A percentile compares a stretch with the other conserved stretches of the same genome.
Conservation (phyloP, 2,329 filamentous ascomycete genomes). For the Aspergillus fumigatus region DNA sequence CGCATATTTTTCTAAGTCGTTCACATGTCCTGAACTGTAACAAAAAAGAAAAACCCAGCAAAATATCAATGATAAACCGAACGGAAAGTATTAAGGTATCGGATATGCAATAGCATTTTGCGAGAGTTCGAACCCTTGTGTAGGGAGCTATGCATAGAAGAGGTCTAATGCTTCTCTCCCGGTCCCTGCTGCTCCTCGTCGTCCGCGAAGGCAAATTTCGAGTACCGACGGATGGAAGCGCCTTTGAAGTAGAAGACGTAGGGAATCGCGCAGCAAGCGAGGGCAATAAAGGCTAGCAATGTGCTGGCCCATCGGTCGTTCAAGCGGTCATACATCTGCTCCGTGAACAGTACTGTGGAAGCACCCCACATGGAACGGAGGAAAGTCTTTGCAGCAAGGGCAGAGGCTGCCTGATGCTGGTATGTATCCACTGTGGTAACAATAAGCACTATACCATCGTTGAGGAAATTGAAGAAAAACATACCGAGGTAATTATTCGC, state of each 20-base stretch:
- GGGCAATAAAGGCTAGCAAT: conserved; percentile 66
- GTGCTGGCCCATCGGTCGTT: conserved; percentile 72
- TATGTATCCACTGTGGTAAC: conserved; percentile 54
- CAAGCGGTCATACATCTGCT: conserved; percentile 71
- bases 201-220: conserved; percentile 66
- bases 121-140: not conserved
- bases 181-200: conserved; percentile 44
- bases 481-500: conserved; percentile 65
- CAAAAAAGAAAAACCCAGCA: not conserved
- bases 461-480: conserved; percentile 1
- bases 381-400: conserved; percentile 76
- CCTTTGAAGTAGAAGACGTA: conserved; percentile 79
- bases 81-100: not conserved
- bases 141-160: not conserved
- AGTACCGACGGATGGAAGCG: conserved; percentile 62
- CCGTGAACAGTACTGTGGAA: conserved; percentile 70
- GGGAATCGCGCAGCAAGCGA: conserved; percentile 77
- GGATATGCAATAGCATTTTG: not conserved
- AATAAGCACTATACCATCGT: conserved; percentile 8
- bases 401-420: conserved; percentile 72
- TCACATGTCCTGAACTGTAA: not conserved
- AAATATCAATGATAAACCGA: not conserved
- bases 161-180: conserved; percentile 3
- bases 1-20: not conserved
- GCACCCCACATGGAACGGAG: conserved; percentile 78